Conservation (phyloP, 2,329 filamentous ascomycete genomes). For the Cercospora citrullina region DNA sequence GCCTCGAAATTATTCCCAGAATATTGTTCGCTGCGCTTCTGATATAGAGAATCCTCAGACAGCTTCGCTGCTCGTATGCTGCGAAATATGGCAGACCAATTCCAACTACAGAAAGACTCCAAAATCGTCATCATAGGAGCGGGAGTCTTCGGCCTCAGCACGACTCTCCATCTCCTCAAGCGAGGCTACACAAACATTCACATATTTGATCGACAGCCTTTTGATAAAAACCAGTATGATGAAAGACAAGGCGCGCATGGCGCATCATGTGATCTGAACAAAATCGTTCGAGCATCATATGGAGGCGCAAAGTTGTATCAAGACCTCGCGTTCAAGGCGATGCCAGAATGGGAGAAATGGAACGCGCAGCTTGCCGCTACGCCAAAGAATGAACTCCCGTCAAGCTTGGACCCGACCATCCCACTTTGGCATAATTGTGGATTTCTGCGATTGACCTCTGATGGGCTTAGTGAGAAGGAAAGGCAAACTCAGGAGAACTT, state of each 20-base stretch:
- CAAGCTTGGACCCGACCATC: constrained; percentile 14
- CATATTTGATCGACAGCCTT: constrained; percentile 39
- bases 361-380: constrained; percentile 28
- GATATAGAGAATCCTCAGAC: too few species aligned
- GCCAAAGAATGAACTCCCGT: constrained; percentile 12
- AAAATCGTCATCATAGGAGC: constrained; percentile 43
- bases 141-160: constrained; percentile 49
- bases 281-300: constrained; percentile 33
- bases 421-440: constrained; percentile 33
- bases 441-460: constrained; percentile 27
- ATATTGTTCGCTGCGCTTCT: too few species aligned
- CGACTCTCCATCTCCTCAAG: constrained; percentile 37
- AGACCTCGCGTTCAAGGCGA: constrained; percentile 30
- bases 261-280: constrained; percentile 31
- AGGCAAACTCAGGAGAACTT: constrained; percentile 31
- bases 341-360: constrained; percentile 40
- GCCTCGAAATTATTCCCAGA: too few species aligned
- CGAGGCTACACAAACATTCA: constrained; percentile 33
- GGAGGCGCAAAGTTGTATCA: constrained; percentile 29
- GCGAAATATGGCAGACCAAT: constrained; percentile 11
- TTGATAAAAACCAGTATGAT: constrained; percentile 28
- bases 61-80: neutral
- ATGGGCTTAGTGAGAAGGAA: constrained; percentile 28
- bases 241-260: constrained; percentile 25
- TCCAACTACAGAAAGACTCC: constrained; percentile 20